phyloP scores from a whole-genome alignment of 371 early-diverging fungal species.

The Circinella minor region DNA sequence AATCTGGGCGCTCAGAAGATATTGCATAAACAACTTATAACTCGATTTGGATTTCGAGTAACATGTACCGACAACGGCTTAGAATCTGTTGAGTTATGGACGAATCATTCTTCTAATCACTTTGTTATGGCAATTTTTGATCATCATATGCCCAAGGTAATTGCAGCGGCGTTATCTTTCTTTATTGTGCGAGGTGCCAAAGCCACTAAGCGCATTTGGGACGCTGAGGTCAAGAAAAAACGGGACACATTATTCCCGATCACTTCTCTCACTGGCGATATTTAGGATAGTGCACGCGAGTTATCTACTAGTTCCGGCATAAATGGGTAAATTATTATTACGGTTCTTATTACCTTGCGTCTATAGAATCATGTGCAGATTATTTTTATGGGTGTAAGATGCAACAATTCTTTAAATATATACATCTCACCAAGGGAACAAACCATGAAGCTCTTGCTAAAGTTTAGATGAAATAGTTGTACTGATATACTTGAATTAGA shows the following conservation, averaged over 20 bases:
- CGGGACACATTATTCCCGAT: conserved; percentile 22
- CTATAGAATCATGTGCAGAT: too few relatives aligned
- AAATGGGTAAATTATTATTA: conserved; percentile 16
- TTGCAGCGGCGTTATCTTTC: background rate
- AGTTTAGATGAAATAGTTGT: background rate
- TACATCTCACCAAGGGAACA: conserved; percentile 44
- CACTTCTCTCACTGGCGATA: conserved; percentile 13
- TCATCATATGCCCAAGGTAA: conserved; percentile 53
- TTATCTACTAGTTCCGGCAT: conserved; percentile 14
- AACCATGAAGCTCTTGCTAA: conserved; percentile 41
- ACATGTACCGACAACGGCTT: conserved; percentile 50
- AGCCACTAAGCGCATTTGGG: conserved; percentile 43
- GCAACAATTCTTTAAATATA: background rate
- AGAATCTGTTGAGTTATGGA: conserved; percentile 46
- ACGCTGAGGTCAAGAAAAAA: conserved; percentile 29
- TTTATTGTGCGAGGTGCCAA: conserved; percentile 46
- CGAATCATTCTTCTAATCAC: conserved; percentile 26
- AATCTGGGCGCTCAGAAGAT: conserved; percentile 53
- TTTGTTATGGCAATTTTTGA: conserved; percentile 51
- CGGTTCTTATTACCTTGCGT: conserved; percentile 35
- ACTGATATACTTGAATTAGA: too few relatives aligned
- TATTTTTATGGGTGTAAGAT: too few relatives aligned
- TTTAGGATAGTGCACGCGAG: conserved; percentile 17
- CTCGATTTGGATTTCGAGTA: conserved; percentile 46
- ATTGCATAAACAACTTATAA: conserved; percentile 42